Percentiles rank a stretch among this genome's conserved stretches.
Evolutionary conservation across 805 yeast genomes (phyloP).

Genomic region (Candida ficus): DNA sequence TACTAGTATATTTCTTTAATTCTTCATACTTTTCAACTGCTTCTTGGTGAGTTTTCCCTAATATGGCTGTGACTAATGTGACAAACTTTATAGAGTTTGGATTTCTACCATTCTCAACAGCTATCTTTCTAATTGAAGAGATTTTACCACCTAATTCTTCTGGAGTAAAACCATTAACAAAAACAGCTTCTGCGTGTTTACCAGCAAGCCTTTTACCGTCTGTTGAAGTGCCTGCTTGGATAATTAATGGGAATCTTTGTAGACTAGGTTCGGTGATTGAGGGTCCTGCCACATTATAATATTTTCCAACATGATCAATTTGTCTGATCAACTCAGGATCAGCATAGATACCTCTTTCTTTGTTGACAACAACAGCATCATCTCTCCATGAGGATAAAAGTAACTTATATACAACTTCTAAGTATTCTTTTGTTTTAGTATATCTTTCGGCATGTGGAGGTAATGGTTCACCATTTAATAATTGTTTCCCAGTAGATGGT

Average conservation of each 20-base stretch:
- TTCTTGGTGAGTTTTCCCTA: conserved; percentile 36
- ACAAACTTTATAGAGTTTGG: conserved; percentile 34
- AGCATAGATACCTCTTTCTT: too few species aligned
- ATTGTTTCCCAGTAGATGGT: too few species aligned
- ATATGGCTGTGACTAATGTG: conserved; percentile 29
- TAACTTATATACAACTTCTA: too few species aligned
- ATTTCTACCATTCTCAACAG: conserved; percentile 31
- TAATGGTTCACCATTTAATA: too few species aligned
- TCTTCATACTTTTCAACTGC: conserved; percentile 33
- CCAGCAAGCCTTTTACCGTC: conserved; percentile 40
- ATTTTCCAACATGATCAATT: conserved; percentile 36
- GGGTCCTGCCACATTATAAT: conserved; percentile 35
- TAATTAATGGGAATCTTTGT: conserved; percentile 39
- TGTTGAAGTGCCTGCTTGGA: conserved; percentile 42
- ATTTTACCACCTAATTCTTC: too few species aligned
- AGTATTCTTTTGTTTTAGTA: too few species aligned
- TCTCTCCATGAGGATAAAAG: too few species aligned
- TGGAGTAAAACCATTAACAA: too few species aligned
- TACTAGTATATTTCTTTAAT: conserved; percentile 27
- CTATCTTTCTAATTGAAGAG: conserved; percentile 25
- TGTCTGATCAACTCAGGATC: conserved; percentile 37
- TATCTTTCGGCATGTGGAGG: too few species aligned
- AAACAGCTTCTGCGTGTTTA: conserved; percentile 39
- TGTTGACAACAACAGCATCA: too few species aligned
- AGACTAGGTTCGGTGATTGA: conserved; percentile 39